A percentile compares a stretch with the other conserved stretches of the same genome.
Conservation (phyloP, 2,329 filamentous ascomycete genomes). For the Aspergillus bombycis region DNA sequence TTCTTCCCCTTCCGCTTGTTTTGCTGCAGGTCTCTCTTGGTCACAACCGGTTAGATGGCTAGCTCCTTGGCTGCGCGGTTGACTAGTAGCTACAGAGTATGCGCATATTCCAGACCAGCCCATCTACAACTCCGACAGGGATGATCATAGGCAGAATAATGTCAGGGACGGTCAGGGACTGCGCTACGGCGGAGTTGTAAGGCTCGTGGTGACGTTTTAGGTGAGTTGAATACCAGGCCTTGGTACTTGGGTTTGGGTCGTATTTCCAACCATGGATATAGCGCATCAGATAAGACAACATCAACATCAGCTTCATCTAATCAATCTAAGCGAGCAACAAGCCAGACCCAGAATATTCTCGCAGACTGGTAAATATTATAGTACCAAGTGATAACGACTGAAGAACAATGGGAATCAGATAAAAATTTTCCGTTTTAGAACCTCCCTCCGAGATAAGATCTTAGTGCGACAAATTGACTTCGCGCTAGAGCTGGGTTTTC, state of each 20-base stretch:
- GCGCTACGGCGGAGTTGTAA: neutral
- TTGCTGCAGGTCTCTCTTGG: neutral
- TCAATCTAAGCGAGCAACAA: slow-evolving; percentile 6
- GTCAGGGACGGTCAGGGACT: neutral
- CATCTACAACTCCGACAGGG: neutral
- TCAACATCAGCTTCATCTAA: neutral
- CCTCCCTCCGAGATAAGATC: slow-evolving; percentile 25
- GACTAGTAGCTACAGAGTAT: neutral
- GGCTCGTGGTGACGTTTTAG: neutral
- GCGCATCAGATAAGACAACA: neutral
- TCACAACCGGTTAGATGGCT: neutral
- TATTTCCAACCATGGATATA: neutral
- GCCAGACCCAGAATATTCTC: neutral
- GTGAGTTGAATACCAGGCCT: neutral
- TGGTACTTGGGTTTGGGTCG: neutral
- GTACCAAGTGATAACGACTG: neutral
- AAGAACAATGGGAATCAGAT: neutral
- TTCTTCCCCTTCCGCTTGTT: neutral
- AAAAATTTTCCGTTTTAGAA: slow-evolving; percentile 5
- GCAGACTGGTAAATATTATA: too few relatives aligned
- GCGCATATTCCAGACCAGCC: neutral
- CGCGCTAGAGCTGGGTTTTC: slow-evolving; percentile 3
- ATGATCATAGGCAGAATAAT: neutral
- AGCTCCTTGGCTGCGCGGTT: neutral
- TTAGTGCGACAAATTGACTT: slow-evolving; percentile 21